Conservation (phyloP, 495 filamentous ascomycete genomes). For the Penicillium canescens region DNA sequence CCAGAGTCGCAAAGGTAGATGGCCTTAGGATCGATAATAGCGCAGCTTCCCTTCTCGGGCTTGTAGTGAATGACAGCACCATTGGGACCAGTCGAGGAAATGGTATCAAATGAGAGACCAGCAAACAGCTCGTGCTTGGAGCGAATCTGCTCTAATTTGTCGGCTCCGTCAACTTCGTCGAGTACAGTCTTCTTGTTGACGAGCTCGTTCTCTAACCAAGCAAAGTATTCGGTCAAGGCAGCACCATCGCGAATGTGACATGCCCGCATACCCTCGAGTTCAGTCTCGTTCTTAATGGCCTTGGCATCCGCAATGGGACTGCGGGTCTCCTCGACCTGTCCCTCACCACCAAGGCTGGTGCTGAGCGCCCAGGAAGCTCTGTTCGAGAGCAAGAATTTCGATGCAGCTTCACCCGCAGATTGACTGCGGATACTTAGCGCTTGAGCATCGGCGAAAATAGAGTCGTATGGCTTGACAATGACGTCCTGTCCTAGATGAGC, state of each 20-base stretch:
- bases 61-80: constrained; percentile 98
- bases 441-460: constrained; percentile 76
- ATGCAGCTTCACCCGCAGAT: constrained; percentile 32
- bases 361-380: constrained; percentile 93
- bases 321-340: constrained; percentile 79
- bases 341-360: constrained; percentile 83
- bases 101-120: constrained; percentile 92
- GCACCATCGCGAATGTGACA: constrained; percentile 96
- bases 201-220: constrained; percentile 93
- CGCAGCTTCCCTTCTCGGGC: constrained; percentile 79
- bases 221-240: constrained; percentile 88
- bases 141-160: constrained; percentile 83
- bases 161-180: constrained; percentile 88
- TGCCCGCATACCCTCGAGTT: constrained; percentile 88
- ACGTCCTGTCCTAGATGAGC: constrained; percentile 74
- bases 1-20: constrained; percentile 98
- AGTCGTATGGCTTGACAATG: constrained; percentile 76
- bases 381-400: constrained; percentile 84
- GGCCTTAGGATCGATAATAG: constrained; percentile 79
- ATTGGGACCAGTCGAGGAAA: constrained; percentile 93
- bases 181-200: constrained; percentile 68
- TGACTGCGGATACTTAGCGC: constrained; percentile 51
- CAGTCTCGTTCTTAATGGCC: constrained; percentile 92
- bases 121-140: constrained; percentile 81
- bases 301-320: constrained; percentile 93